phyloP scores from a whole-genome alignment of 495 filamentous ascomycete species.

The Pseudoneurospora amorphoporcata region DNA sequence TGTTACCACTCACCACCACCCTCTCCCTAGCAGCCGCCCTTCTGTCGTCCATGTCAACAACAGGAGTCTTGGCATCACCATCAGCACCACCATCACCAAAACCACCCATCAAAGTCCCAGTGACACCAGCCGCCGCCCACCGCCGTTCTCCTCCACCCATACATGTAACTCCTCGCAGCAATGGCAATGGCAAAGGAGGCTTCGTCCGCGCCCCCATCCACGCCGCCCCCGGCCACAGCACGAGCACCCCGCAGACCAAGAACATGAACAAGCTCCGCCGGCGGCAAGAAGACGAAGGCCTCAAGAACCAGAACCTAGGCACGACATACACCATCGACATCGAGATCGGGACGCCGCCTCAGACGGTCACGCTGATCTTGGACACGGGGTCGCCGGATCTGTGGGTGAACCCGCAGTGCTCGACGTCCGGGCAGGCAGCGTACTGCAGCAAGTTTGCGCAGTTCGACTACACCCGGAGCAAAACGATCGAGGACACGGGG shows the following conservation, averaged over 20 bases:
- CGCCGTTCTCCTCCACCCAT: neutral
- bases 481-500: slow-evolving; percentile 16
- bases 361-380: slow-evolving; percentile 29
- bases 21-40: neutral
- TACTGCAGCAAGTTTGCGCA: slow-evolving; percentile 20
- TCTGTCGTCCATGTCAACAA: neutral
- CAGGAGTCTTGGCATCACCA: neutral
- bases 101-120: neutral
- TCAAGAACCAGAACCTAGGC: slow-evolving; percentile 1
- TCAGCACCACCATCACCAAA: neutral
- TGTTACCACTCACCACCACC: neutral
- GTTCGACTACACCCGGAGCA: slow-evolving; percentile 24
- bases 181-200: slow-evolving; percentile 3
- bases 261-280: neutral
- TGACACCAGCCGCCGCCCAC: neutral
- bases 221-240: neutral
- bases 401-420: slow-evolving; percentile 35
- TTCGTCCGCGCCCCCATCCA: slow-evolving; percentile 6
- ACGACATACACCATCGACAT: slow-evolving; percentile 11
- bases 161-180: neutral
- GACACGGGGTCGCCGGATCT: slow-evolving; percentile 37
- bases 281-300: neutral
- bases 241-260: neutral
- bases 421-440: slow-evolving; percentile 10
- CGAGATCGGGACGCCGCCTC: slow-evolving; percentile 12